Evolutionary conservation across 768 basidiomycete species (phyloP).

Genomic region (Phylloporus arenicola): DNA sequence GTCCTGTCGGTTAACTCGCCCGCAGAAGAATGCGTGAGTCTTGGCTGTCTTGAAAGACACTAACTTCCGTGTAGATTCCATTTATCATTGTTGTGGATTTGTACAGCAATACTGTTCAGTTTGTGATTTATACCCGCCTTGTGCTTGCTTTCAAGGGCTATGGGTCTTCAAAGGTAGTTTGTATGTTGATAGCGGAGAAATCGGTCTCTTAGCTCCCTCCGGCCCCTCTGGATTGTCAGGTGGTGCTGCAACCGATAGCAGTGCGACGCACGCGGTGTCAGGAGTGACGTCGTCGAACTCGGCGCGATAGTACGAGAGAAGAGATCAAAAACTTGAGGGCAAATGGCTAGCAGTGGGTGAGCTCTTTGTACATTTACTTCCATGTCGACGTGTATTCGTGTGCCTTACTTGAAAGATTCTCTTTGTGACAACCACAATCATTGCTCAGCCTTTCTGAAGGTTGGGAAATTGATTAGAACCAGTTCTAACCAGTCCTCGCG

Average conservation of each 20-base stretch:
- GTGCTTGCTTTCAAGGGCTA: conserved; percentile 3
- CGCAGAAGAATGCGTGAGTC: neutral
- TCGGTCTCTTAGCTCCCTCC: neutral
- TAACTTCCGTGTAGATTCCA: neutral
- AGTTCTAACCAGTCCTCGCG: too few species aligned
- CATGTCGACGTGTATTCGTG: too few species aligned
- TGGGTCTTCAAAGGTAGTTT: neutral
- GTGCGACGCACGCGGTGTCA: neutral
- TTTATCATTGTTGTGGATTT: neutral
- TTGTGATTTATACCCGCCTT: conserved; percentile 7
- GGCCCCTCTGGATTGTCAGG: neutral
- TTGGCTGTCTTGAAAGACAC: neutral
- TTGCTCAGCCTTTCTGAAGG: too few species aligned
- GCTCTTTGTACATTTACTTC: neutral
- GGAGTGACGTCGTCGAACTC: neutral
- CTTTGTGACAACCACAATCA: too few species aligned
- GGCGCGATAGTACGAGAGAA: neutral
- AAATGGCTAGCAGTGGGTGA: neutral
- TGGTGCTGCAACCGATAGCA: neutral
- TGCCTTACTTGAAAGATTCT: too few species aligned
- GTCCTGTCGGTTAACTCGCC: too few species aligned
- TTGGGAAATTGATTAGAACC: too few species aligned
- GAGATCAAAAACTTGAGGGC: neutral
- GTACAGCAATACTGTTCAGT: conserved; percentile 1
- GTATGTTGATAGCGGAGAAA: neutral